Evolutionary conservation across 2,329 filamentous ascomycete species (phyloP), one percentile per base, ranked within the genome.

Genomic region (Cercospora sp.): DNA sequence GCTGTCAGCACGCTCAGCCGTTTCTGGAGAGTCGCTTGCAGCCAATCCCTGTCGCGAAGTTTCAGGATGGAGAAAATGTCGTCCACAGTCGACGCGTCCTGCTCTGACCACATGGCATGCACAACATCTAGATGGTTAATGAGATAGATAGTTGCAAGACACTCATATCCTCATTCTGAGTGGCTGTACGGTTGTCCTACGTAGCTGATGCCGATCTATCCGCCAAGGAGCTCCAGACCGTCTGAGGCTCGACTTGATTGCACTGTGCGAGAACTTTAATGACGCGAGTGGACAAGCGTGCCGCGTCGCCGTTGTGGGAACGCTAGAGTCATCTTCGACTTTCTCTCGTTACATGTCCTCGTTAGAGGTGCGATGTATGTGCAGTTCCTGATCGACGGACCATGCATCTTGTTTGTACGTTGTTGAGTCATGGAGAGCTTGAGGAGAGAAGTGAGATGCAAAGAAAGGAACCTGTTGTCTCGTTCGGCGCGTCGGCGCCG

Each of bases 31-130:
- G 66, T 69, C 28, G 63, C 63, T 5, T 34, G 24, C 26, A 69
- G 63, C 66, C 66, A 69, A 18, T 69, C 66, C n/a, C 45, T 49
- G 30, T 69, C 66, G 9, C 51, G 45, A 21, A 45, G 32, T 53
- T 66, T 62, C 5, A 69, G 58, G 18, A 62, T 34, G 28, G 64
- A 37, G 24, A 66, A 63, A 16, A 66, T 55, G 37, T 66, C 63
- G 16, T 69, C 63, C 49, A 69, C n/a, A 21, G 37, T 45, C 63
- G 66, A 59, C 58, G 37, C 63, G 13, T 66, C 64, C 40, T 61
- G 40, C 18, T 53, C 64, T 10, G 64, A 28, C 64, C 64, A 66
- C 64, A 66, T 66, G 64, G 57, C 45, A 34, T 10, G 32, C 55
- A 10, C 28, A 12, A 37, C 55, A 61, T 66, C 32, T 59, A 26